These are phyloP conservation scores for Fusarium citri DNA, from an alignment of 2,329 filamentous ascomycete species.

Conservation along the genomic window DNA sequence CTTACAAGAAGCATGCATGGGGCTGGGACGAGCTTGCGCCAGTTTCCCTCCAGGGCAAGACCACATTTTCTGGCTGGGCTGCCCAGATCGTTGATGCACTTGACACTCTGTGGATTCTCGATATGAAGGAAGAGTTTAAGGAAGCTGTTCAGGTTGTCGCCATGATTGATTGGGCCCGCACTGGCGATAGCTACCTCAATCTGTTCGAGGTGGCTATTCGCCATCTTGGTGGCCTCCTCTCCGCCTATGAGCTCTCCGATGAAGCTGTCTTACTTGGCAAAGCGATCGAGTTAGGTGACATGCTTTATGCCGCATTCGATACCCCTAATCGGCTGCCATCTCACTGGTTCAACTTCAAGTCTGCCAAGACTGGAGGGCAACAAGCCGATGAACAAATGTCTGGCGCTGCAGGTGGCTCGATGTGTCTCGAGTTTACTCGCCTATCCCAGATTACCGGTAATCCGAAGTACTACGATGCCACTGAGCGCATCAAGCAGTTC, in stretches of 20 bases:
- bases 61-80: slow-evolving; percentile 65
- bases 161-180: slow-evolving; percentile 66
- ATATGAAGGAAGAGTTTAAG: slow-evolving; percentile 65
- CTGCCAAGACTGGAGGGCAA: slow-evolving; percentile 55
- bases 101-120: slow-evolving; percentile 71
- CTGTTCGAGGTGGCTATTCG: slow-evolving; percentile 73
- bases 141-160: slow-evolving; percentile 61
- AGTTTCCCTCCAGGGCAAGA: slow-evolving; percentile 58
- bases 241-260: slow-evolving; percentile 64
- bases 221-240: slow-evolving; percentile 64
- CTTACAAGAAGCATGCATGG: slow-evolving; percentile 67
- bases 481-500: slow-evolving; percentile 77
- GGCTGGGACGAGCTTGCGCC: slow-evolving; percentile 67
- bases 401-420: slow-evolving; percentile 67
- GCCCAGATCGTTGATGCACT: slow-evolving; percentile 70
- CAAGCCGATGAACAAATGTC: slow-evolving; percentile 53
- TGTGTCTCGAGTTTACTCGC: slow-evolving; percentile 80
- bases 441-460: slow-evolving; percentile 79
- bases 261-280: slow-evolving; percentile 61
- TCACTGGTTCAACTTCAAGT: slow-evolving; percentile 58
- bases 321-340: slow-evolving; percentile 65
- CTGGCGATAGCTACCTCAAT: slow-evolving; percentile 60
- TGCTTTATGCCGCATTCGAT: slow-evolving; percentile 66
- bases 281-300: slow-evolving; percentile 64
- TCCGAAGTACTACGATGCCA: slow-evolving; percentile 79